phyloP scores from a whole-genome alignment of 176 grass and related monocot genomes.

The Bromus sterilis region DNA sequence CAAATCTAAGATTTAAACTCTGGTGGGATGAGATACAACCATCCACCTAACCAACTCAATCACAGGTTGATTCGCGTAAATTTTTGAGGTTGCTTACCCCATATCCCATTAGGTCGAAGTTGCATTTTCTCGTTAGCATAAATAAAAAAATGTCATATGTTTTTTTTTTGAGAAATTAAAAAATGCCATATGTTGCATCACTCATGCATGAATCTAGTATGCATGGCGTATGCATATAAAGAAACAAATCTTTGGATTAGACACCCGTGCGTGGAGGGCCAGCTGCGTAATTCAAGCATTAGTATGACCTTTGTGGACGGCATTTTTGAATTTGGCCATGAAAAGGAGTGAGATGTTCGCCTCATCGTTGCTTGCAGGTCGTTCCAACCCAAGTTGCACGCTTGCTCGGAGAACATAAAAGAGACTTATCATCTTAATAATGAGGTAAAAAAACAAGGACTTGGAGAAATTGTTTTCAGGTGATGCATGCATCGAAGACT shows the following conservation, averaged over 20 bases:
- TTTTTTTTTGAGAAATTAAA: no score
- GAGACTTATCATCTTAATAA: not conserved
- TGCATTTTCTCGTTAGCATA: not conserved
- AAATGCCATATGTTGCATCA: not conserved
- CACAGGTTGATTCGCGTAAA: no score
- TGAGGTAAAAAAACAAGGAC: not conserved
- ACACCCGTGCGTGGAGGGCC: constrained; percentile 3
- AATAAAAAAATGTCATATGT: not conserved
- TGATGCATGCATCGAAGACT: constrained; percentile 14
- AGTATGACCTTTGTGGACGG: not conserved
- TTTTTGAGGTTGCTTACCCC: no score
- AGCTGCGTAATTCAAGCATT: not conserved
- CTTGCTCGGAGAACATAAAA: constrained; percentile 8
- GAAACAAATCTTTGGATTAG: not conserved
- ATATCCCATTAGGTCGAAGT: no score
- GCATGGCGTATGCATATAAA: not conserved
- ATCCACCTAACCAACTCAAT: no score
- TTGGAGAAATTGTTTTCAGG: not conserved
- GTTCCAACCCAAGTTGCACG: constrained; percentile 27
- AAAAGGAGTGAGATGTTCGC: constrained; percentile 18
- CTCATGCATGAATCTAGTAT: not conserved
- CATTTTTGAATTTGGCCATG: not conserved
- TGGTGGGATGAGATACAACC: no score
- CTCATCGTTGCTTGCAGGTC: constrained; percentile 37
- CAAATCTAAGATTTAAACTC: no score